phyloP scores from a whole-genome alignment of 352 stramenopile species.

The Aphanomyces stellatus region DNA sequence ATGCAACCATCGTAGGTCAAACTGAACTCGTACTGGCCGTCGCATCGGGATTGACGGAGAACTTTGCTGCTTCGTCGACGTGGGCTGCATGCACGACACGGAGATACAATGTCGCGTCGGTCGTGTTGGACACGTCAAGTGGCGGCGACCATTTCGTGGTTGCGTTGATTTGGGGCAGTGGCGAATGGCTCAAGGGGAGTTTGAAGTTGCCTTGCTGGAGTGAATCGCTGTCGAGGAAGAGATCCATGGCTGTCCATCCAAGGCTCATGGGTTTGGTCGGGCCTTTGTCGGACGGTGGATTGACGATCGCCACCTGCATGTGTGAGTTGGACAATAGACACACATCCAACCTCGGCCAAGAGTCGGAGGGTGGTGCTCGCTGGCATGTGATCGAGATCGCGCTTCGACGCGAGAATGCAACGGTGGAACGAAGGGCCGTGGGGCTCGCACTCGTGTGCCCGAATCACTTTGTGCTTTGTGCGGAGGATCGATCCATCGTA shows the following conservation, averaged over 20 bases:
- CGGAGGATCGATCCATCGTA: slow-evolving; percentile 33
- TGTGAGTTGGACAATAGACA: background rate
- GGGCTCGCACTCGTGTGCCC: slow-evolving; percentile 26
- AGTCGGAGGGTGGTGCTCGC: slow-evolving; percentile 26
- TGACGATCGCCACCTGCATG: slow-evolving; percentile 24
- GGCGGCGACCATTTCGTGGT: slow-evolving; percentile 12
- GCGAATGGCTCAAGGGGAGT: slow-evolving; percentile 31
- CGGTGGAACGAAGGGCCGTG: slow-evolving; percentile 25
- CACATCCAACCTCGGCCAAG: slow-evolving; percentile 31
- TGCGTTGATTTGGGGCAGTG: slow-evolving; percentile 29
- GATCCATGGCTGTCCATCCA: slow-evolving; percentile 34
- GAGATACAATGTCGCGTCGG: slow-evolving; percentile 27
- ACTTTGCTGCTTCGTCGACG: slow-evolving; percentile 23
- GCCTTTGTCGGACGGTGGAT: background rate
- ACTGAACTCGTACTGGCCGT: slow-evolving; percentile 5
- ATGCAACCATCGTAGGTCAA: background rate
- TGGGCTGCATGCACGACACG: slow-evolving; percentile 29
- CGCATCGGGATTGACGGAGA: slow-evolving; percentile 31
- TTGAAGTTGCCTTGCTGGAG: slow-evolving; percentile 30
- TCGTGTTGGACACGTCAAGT: background rate
- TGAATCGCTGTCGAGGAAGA: slow-evolving; percentile 25
- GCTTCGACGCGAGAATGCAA: slow-evolving; percentile 28
- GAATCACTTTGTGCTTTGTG: slow-evolving; percentile 36
- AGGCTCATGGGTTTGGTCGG: slow-evolving; percentile 24
- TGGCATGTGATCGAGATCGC: slow-evolving; percentile 28